Evolutionary conservation across 2,329 filamentous ascomycete genomes (phyloP), one percentile per base, ranked within the genome.

Genomic region (Colletotrichum lindemuthianum): DNA sequence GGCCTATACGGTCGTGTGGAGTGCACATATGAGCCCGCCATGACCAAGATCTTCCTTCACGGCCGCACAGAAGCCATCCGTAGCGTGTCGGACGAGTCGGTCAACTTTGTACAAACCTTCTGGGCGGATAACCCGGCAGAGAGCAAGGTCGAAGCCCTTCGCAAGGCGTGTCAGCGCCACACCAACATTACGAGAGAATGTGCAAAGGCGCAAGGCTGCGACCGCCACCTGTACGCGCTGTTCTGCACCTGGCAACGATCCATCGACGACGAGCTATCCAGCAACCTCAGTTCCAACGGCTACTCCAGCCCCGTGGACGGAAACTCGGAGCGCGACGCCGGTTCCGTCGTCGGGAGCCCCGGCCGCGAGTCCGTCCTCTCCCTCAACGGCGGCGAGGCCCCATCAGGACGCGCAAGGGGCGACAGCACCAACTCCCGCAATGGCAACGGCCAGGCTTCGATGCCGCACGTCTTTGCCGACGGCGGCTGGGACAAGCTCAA

Each of bases 11-110:
- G 96, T 3, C 89, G 93, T 5, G 88, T 97, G 1, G 96, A 98
- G 77, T 97, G 93, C 74, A 96, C 94, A 0, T 99, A 99, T 75
- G 96, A 99, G 77, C 96, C 96, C 8, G 95, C 96, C 45, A 98
- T 99, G 96, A 99, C 96, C 55, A 99, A 99, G 77, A 83, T 91
- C 64, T 99, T 88, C 79, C 87, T 96, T 65, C 96, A 98, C 74
- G 96, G 96, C 10, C 91, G 96, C 49, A 99, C 96, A 0, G 96
- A 99, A 78, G 95, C 96, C 5, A 91, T 99, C 68, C 88, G 96
- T 49, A 89, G 92, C 0, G 95, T 97, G 1, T 93, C 93, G 0
- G 84, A 88, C 0, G 93, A 96, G 68, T 91, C 90, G 1, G 86
- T 93, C n/a, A 85, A 94, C 57, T 99, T 97, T 72, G 90, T 98